phyloP scores from a whole-genome alignment of 257 asterid genomes.

The Penstemon eatonii region DNA sequence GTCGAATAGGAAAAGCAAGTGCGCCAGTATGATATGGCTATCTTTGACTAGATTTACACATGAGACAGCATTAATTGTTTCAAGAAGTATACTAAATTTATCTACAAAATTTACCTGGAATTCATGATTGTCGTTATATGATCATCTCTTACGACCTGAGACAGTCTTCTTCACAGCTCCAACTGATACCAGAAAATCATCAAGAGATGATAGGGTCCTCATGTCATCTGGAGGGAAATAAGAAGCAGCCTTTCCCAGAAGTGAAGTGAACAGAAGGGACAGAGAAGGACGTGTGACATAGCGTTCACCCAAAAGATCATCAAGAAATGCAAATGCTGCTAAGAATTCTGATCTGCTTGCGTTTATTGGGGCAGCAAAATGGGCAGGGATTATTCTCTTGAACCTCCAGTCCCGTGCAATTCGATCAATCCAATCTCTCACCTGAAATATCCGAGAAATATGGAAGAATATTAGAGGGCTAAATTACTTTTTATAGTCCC shows the following conservation, averaged over 20 bases:
- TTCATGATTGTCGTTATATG: constrained; percentile 13
- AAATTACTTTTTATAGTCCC: too few relatives aligned
- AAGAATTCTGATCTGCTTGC: constrained; percentile 79
- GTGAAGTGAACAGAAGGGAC: constrained; percentile 68
- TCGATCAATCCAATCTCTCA: constrained; percentile 88
- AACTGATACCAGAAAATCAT: constrained; percentile 80
- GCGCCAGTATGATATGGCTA: neutral
- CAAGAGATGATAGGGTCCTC: constrained; percentile 93
- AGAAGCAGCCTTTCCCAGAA: constrained; percentile 85
- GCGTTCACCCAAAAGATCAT: constrained; percentile 77
- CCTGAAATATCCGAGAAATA: constrained; percentile 47
- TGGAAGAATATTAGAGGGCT: neutral
- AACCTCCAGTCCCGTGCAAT: constrained; percentile 85
- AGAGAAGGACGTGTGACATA: constrained; percentile 72
- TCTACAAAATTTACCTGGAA: constrained; percentile 43
- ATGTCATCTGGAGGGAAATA: constrained; percentile 95
- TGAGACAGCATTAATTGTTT: constrained; percentile 10
- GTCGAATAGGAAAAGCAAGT: neutral
- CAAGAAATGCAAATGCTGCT: constrained; percentile 88
- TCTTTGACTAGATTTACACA: neutral
- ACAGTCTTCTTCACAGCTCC: constrained; percentile 96
- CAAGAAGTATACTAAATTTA: constrained; percentile 30
- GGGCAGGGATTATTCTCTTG: constrained; percentile 94
- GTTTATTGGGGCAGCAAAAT: constrained; percentile 84
- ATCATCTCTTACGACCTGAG: constrained; percentile 72